Conservation (phyloP, 2,329 filamentous ascomycete genomes). For the Dothistroma pini region DNA sequence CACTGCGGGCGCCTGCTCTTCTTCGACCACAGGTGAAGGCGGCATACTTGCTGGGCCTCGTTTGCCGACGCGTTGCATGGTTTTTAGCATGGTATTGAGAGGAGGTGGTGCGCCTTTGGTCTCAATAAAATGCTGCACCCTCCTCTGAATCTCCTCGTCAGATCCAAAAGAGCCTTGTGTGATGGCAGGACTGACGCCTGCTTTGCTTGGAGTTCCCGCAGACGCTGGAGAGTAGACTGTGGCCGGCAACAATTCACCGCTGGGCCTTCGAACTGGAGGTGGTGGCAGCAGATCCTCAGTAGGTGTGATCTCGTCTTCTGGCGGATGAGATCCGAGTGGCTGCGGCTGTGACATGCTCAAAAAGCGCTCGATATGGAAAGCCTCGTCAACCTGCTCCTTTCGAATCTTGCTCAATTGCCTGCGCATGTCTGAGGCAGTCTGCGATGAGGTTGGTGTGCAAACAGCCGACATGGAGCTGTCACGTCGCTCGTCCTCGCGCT, state of each 20-base stretch:
- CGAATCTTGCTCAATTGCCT: constrained; percentile 25
- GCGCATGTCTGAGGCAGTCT: constrained; percentile 18
- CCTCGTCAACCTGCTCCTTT: constrained; percentile 30
- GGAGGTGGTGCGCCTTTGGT: constrained; percentile 23
- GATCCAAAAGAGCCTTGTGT: constrained; percentile 4
- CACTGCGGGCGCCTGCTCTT: constrained; percentile 12
- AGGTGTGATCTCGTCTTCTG: constrained; percentile 1
- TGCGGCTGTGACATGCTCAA: constrained; percentile 23
- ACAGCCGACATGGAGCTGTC: constrained; percentile 15
- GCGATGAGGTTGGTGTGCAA: constrained; percentile 9
- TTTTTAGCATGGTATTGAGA: constrained; percentile 17
- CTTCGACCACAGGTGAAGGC: constrained; percentile 20
- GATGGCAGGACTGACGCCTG: constrained; percentile 6
- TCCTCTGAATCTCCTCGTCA: constrained; percentile 12
- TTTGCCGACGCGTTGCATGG: constrained; percentile 16
- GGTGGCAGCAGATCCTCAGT: background rate
- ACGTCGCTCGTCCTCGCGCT: constrained; percentile 18
- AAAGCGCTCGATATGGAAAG: constrained; percentile 30
- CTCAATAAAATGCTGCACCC: constrained; percentile 23
- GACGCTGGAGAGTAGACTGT: constrained; percentile 19
- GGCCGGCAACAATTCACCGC: constrained; percentile 19
- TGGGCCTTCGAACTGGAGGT: constrained; percentile 8
- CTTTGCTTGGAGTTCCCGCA: constrained; percentile 3
- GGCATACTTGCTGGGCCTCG: constrained; percentile 15
- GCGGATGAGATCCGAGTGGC: constrained; percentile 20